Evolutionary conservation across 31 red algal species (phyloP).

Genomic region (Asparagopsis taxiformis): DNA sequence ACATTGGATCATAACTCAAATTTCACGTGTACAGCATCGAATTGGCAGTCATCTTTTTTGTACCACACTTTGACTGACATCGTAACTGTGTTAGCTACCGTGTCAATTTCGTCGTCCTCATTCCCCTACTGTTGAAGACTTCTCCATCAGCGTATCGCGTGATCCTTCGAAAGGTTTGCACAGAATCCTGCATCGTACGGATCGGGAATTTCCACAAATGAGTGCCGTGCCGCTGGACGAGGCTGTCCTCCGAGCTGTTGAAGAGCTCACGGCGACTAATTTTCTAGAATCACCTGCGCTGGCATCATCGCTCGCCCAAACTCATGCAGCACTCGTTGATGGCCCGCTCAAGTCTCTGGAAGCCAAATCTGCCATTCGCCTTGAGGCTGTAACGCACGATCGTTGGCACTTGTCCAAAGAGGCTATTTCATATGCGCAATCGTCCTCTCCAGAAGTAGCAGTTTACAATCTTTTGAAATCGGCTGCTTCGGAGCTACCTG

Average conservation of each 20-base stretch:
- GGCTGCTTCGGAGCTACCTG: background rate
- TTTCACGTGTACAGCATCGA: too few relatives aligned
- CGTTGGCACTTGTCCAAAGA: conserved; percentile 65
- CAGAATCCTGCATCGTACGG: background rate
- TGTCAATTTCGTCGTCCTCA: too few relatives aligned
- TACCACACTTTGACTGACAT: too few relatives aligned
- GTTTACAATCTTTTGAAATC: conserved; percentile 28
- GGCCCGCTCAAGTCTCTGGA: conserved; percentile 64
- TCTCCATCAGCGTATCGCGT: too few relatives aligned
- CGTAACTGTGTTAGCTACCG: too few relatives aligned
- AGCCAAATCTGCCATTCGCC: conserved; percentile 37
- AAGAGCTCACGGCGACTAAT: conserved; percentile 25
- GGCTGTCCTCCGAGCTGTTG: conserved; percentile 41
- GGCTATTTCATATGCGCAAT: conserved; percentile 70
- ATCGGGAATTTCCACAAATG: background rate
- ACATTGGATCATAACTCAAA: too few relatives aligned
- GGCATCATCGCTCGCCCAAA: conserved; percentile 8
- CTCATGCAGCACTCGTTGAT: conserved; percentile 66
- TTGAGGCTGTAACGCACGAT: conserved; percentile 70
- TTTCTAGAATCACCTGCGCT: conserved; percentile 26
- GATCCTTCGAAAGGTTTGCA: too few relatives aligned
- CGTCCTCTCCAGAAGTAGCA: conserved; percentile 68
- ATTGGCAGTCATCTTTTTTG: too few relatives aligned
- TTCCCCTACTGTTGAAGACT: too few relatives aligned
- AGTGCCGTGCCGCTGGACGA: conserved; percentile 22